Base-by-base conservation (phyloP, 2,329 filamentous ascomycete genomes). In the Talaromyces piceae region DNA sequence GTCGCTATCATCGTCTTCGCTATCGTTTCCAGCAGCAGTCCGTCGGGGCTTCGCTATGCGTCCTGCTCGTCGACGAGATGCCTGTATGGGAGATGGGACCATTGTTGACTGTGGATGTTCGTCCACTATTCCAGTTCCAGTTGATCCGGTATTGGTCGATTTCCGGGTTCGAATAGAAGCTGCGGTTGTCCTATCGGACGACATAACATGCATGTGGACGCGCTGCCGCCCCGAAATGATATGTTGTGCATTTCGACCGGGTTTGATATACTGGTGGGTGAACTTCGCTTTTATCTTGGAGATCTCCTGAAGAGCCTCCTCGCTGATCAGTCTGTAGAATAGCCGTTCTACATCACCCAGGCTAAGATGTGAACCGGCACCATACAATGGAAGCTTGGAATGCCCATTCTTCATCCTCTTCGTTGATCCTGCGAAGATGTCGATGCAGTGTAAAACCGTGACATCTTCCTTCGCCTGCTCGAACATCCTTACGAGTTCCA, bases 261-360 rank as follows among this genome's bases (percentile, higher is more conserved):
- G 56, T 46, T 66, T 62, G 45, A 73, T 58, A 63, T 96, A 95
- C 57, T 87, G 82, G 49, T 82, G 80, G 1, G 88, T 80, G 64
- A 95, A 91, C 4, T 81, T 80, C 41, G 71, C 73, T 63, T 84
- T 87, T 51, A 82, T 73, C 46, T 80, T 73, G 62, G 88, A 87
- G 28, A 84, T 73, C 68, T 96, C 89, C 12, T 66, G 68, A 23
- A 98, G 72, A 5, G 84, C 88, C 41, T 85, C 84, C 61, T 94
- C 87, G 4, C 79, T 79, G 6, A 88, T 72, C 8, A 98, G 75
- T 45, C 80, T 78, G 62, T 88, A 82, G 60, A 96, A 88, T n/a
- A 97, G 76, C 33, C 90, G 84, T 63, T 95, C 87, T 11, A 90
- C 78, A 61, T 94, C 88, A 30, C 84, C 81, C 60, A 86, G 82